A percentile compares a stretch with the other conserved stretches of the same genome.
Evolutionary conservation across 495 filamentous ascomycete genomes (phyloP).

Genomic region (Arthonia radiata): DNA sequence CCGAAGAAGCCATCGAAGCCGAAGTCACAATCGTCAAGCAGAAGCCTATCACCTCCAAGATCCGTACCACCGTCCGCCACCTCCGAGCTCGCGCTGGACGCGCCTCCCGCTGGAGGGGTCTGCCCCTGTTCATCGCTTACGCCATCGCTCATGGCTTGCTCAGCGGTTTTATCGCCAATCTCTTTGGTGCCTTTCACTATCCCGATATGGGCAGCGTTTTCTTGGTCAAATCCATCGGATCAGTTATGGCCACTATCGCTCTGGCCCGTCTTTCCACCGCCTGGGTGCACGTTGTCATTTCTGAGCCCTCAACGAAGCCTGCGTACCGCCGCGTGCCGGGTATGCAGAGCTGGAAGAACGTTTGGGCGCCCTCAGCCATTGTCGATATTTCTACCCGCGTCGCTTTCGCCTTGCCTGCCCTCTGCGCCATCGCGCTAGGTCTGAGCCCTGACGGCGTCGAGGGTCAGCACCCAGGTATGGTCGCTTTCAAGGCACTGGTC

Average conservation of each 20-base stretch:
- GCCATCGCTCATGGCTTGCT: slow-evolving; percentile 10
- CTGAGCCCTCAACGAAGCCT: slow-evolving; percentile 24
- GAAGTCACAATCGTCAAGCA: slow-evolving; percentile 15
- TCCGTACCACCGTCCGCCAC: slow-evolving; percentile 30
- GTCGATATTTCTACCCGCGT: too few relatives aligned
- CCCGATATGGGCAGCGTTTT: slow-evolving; percentile 12
- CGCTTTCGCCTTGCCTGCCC: too few relatives aligned
- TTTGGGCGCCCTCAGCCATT: slow-evolving; percentile 26
- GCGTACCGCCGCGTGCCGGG: slow-evolving; percentile 26
- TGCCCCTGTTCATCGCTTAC: slow-evolving; percentile 16
- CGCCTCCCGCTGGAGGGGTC: slow-evolving; percentile 32
- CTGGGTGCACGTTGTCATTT: slow-evolving; percentile 38
- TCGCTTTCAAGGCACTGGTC: too few relatives aligned
- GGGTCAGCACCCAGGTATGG: too few relatives aligned
- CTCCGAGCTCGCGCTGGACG: slow-evolving; percentile 28
- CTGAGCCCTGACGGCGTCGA: too few relatives aligned
- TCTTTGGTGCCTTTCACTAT: neutral
- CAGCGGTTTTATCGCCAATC: slow-evolving; percentile 4
- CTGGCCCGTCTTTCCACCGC: slow-evolving; percentile 25
- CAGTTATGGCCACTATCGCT: slow-evolving; percentile 18
- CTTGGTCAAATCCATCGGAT: slow-evolving; percentile 10
- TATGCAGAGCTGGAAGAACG: slow-evolving; percentile 18
- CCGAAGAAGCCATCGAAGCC: slow-evolving; percentile 7
- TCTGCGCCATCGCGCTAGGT: too few relatives aligned
- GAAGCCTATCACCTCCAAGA: slow-evolving; percentile 32